Conservation (phyloP, 2,329 filamentous ascomycete species). For the Calonectria henricotiae region DNA sequence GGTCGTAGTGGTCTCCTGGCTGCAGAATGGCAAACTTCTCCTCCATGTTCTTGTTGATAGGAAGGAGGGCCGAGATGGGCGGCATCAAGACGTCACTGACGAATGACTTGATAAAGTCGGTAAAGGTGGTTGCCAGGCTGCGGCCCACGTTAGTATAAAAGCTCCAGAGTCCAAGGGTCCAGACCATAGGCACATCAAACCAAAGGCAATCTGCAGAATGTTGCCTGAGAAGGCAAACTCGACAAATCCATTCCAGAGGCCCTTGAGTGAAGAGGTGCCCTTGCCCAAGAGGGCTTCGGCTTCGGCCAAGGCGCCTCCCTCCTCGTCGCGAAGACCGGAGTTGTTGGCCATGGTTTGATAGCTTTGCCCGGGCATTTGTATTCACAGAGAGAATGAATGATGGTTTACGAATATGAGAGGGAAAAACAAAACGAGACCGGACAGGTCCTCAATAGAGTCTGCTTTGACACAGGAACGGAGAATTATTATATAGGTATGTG, state of each 20-base stretch:
- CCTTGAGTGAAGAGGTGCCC: constrained; percentile 65
- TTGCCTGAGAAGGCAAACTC: constrained; percentile 84
- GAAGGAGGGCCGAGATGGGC: constrained; percentile 78
- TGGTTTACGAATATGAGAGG: background rate
- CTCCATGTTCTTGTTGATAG: constrained; percentile 80
- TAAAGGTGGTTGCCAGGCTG: constrained; percentile 81
- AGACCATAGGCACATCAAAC: constrained; percentile 74
- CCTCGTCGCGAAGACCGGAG: constrained; percentile 51
- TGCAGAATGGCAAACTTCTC: constrained; percentile 81
- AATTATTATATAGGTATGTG: background rate
- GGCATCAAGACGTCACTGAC: constrained; percentile 81
- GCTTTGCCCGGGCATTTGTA: constrained; percentile 20
- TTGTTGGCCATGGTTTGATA: constrained; percentile 51
- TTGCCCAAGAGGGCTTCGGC: constrained; percentile 63
- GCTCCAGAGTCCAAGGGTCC: background rate
- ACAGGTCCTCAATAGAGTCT: too few relatives aligned
- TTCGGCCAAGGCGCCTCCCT: constrained; percentile 57
- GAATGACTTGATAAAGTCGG: constrained; percentile 80
- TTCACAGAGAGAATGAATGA: background rate
- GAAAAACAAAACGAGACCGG: background rate
- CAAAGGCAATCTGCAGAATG: constrained; percentile 83
- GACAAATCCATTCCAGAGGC: constrained; percentile 75
- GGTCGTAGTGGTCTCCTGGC: constrained; percentile 69
- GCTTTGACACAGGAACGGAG: background rate
- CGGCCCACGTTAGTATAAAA: constrained; percentile 30